Base-by-base conservation (phyloP, 805 yeast genomes). In the Schizosaccharomyces pombe region DNA sequence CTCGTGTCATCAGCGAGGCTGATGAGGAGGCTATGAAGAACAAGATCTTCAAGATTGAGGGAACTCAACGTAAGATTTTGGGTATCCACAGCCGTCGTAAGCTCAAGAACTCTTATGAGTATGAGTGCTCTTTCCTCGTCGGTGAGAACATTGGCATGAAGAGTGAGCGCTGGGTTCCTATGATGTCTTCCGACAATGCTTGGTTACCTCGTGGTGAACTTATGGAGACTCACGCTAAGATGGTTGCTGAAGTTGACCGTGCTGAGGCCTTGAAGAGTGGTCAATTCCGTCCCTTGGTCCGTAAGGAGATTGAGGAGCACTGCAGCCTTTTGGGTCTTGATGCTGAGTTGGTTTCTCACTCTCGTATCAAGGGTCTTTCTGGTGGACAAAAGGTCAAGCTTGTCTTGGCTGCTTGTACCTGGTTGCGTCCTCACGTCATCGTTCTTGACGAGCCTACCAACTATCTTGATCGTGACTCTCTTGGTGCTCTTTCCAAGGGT, bases 351-450 rank as follows among this genome's bases (percentile, higher is more conserved):
- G 98, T 91, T 73, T 85, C 98, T 59, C 99, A 91, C 81, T 87
- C 98, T 64, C 89, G 96, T 79, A 91, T 91, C 74, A 87, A 96
- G 79, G 97, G 98, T 84, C 80, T 91, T 69, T 91, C 98, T 65
- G 98, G 98, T 82, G 98, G 98, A 78, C 98, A 91, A 80, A 91
- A 91, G 82, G 98, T 91, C 75, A 91, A 91, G 78, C 83, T 91
- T 72, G 98, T 91, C 68, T 77, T 91, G 68, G 99, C 99, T 74
- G 98, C 97, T 74, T 85, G 97, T 82, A 87, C 97, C 58, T 91
- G 98, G 98, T 96, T 89, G 79, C 89, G 97, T 80, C 98, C 98
- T 70, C 98, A 91, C 72, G 79, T 91, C 77, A 87, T 91, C 67
- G 98, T 91, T 65, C 83, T 91, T 73, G 98, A 91, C 77, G 98